A percentile compares a stretch with the other conserved stretches of the same genome.
Evolutionary conservation across 768 basidiomycete genomes (phyloP).

Genomic region (Roridomyces roridus): DNA sequence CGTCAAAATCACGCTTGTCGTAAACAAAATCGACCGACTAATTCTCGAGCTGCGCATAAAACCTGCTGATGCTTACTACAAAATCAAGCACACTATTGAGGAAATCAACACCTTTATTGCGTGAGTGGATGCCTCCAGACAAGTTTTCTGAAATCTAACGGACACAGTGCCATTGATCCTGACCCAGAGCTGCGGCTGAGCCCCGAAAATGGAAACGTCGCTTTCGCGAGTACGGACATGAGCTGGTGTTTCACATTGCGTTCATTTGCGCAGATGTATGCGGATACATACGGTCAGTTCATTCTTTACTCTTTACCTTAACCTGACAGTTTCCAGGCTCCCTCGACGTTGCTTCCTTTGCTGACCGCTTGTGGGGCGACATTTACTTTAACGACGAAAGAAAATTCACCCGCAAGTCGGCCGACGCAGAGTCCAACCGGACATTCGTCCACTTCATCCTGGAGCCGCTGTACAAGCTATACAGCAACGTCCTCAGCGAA

Average conservation of each 20-base stretch:
- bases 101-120: conserved; percentile 97
- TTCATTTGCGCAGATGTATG: conserved; percentile 97
- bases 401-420: conserved; percentile 88
- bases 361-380: conserved; percentile 95
- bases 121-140: conserved; percentile 44
- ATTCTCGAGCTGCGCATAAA: conserved; percentile 96
- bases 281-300: conserved; percentile 82
- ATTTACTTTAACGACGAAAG: conserved; percentile 91
- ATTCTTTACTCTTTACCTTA: background rate
- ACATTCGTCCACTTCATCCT: conserved; percentile 96
- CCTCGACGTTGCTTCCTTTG: conserved; percentile 85
- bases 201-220: conserved; percentile 95
- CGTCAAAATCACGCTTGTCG: conserved; percentile 87
- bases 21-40: conserved; percentile 98
- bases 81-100: conserved; percentile 98
- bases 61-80: conserved; percentile 96
- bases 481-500: conserved; percentile 93
- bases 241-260: conserved; percentile 95
- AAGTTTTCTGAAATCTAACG: background rate
- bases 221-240: conserved; percentile 97
- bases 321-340: conserved; percentile 50
- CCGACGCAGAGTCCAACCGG: conserved; percentile 79
- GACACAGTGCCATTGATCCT: conserved; percentile 78
- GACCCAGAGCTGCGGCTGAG: conserved; percentile 88
- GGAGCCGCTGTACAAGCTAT: conserved; percentile 96